A percentile compares a stretch with the other conserved stretches of the same genome.
These are phyloP conservation scores for Tylopilus subfusipes DNA, from an alignment of 768 basidiomycete species.

Conservation along the genomic window DNA sequence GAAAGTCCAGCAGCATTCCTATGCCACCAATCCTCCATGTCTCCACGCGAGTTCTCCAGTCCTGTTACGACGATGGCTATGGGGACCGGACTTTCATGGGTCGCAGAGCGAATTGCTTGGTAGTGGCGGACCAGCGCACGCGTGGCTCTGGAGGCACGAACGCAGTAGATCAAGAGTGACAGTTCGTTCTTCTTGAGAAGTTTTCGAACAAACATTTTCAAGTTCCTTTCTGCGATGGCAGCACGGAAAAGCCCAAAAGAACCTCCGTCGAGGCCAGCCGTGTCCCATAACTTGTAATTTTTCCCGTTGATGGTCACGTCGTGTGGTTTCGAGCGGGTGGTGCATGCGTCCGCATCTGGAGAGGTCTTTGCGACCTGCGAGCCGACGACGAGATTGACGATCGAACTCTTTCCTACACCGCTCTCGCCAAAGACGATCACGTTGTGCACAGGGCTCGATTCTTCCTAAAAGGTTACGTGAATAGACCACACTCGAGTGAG, in stretches of 20 bases:
- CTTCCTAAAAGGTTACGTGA: slow-evolving; percentile 6
- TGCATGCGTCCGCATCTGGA: slow-evolving; percentile 34
- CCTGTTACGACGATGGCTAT: slow-evolving; percentile 39
- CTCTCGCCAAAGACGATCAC: slow-evolving; percentile 45
- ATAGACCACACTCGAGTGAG: neutral
- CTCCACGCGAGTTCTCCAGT: slow-evolving; percentile 32
- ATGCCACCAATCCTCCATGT: slow-evolving; percentile 38
- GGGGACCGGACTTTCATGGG: slow-evolving; percentile 31
- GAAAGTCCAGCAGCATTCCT: slow-evolving; percentile 22
- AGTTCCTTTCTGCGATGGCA: slow-evolving; percentile 20
- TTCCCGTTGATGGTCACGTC: slow-evolving; percentile 17
- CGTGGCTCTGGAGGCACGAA: slow-evolving; percentile 39
- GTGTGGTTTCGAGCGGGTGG: slow-evolving; percentile 29
- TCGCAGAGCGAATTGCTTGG: slow-evolving; percentile 30
- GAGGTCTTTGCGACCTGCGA: slow-evolving; percentile 31
- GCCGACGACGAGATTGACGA: slow-evolving; percentile 39
- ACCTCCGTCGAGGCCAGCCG: slow-evolving; percentile 35
- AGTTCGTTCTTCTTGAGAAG: slow-evolving; percentile 34
- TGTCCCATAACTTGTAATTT: slow-evolving; percentile 32
- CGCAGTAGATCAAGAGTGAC: slow-evolving; percentile 39
- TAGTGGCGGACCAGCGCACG: slow-evolving; percentile 40
- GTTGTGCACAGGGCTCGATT: slow-evolving; percentile 22
- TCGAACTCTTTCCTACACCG: slow-evolving; percentile 42
- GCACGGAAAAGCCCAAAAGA: slow-evolving; percentile 22
- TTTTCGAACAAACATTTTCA: slow-evolving; percentile 33